These are phyloP conservation scores for Cucurbita maxima DNA, from an alignment of 306 rosid species.

Conservation along the genomic window DNA sequence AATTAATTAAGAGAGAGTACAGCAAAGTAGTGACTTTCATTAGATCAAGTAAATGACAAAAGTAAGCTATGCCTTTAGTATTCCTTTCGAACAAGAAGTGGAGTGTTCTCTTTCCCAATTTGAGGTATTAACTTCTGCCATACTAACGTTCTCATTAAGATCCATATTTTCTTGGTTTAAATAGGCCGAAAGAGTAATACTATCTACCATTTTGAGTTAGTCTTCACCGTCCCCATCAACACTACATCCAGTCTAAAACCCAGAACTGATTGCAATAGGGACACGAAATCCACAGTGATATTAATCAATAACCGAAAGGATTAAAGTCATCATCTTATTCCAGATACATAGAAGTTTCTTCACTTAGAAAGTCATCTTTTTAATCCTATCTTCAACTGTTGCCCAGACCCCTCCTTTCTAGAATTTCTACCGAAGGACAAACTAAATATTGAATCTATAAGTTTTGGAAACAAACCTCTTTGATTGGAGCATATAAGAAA, in stretches of 20 bases:
- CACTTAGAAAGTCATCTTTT: neutral
- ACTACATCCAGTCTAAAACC: neutral
- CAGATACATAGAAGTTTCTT: neutral
- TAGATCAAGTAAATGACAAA: neutral
- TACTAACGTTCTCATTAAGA: neutral
- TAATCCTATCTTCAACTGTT: neutral
- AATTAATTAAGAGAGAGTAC: neutral
- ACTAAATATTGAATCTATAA: neutral
- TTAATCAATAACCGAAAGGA: neutral
- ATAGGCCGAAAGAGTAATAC: neutral
- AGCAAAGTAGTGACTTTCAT: neutral
- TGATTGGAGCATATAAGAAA: neutral
- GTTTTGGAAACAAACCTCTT: neutral
- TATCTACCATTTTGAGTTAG: neutral
- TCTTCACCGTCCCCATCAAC: neutral
- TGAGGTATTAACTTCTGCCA: neutral
- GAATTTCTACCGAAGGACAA: neutral
- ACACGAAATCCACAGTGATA: neutral
- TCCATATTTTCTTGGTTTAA: neutral
- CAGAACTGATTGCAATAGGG: neutral
- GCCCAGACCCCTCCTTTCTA: neutral
- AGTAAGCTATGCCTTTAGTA: neutral
- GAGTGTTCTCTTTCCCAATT: neutral
- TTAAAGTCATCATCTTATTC: neutral
- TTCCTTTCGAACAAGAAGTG: neutral